Evolutionary conservation across 2,329 filamentous ascomycete genomes (phyloP), one percentile per base, ranked within the genome.

Genomic region (Colletotrichum lini): DNA sequence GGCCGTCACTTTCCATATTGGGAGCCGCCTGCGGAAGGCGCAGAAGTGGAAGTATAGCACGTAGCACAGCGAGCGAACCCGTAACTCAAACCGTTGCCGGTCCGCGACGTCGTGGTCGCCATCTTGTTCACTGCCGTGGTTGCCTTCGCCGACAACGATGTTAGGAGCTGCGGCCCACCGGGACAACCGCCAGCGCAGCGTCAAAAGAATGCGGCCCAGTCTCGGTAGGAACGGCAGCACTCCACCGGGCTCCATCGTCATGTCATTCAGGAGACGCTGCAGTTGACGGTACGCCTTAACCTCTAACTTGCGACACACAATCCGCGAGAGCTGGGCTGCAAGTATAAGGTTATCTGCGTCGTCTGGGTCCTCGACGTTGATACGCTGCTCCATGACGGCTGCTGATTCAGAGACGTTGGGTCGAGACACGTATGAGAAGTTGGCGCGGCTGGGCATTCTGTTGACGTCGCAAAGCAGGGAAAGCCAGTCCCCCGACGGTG

Each of bases 31-130:
- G 47, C 81, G 74, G 3, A 84, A 80, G 61, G 79, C 81, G 26
- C 82, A 84, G 72, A 84, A 85, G 75, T 84, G 84, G 52, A 84
- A 83, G 69, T 85, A 85, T 8, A 85, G 78, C 47, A 84, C 81
- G 52, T 81, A 77, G 75, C 83, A 84, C 16, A 84, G 78, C 23
- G 80, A 74, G 49, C 80, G 78, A 9, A 83, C 82, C 4, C 82
- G 80, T 40, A 81, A 78, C 52, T 82, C 76, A 44, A 83, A 83
- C 52, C 81, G 79, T 67, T 81, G 80, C 74, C 81, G 78, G 26
- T 30, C 3, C 49, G 75, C 78, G 1, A 79, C 80, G 35, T 82
- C 81, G n/a, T n/a, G n/a, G n/a, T n/a, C n/a, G n/a, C n/a, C n/a
- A n/a, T n/a, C n/a, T n/a, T n/a, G n/a, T 3, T 78, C 78, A 35